phyloP scores from a whole-genome alignment of 75 land plant genomes.

The Azolla pinnata region DNA sequence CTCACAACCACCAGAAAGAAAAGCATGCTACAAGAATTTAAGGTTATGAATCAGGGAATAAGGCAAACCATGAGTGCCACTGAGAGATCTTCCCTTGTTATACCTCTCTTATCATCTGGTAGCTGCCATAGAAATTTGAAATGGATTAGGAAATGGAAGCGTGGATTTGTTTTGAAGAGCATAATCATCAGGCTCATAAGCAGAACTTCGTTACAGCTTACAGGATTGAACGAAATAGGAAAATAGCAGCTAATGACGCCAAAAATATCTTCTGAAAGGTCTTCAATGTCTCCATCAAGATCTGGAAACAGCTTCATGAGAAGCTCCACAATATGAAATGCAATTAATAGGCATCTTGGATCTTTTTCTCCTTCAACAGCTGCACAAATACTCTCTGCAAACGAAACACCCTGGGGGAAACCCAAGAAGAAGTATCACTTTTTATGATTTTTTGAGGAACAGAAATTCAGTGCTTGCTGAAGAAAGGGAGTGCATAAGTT shows the following conservation, averaged over 20 bases:
- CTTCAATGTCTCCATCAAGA: conserved; percentile 46
- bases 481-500: too few species aligned
- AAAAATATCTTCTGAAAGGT: conserved; percentile 56
- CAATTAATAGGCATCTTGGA: conserved; percentile 65
- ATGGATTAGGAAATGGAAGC: conserved; percentile 5
- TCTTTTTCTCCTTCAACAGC: conserved; percentile 89
- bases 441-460: too few species aligned
- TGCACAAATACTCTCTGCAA: conserved; percentile 57
- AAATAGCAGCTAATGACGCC: conserved; percentile 76
- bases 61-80: conserved; percentile 53
- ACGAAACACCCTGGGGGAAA: conserved; percentile 65
- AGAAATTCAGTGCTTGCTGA: too few species aligned
- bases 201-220: too few species aligned
- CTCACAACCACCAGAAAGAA: too few species aligned
- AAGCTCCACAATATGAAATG: conserved; percentile 52
- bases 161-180: too few species aligned
- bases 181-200: too few species aligned
- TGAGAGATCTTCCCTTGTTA: conserved; percentile 64
- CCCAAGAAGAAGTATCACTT: too few species aligned
- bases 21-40: too few species aligned
- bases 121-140: conserved; percentile 26
- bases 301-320: conserved; percentile 49
- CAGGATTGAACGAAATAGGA: conserved; percentile 84
- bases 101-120: conserved; percentile 35
- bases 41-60: neutral